These are phyloP conservation scores for Rhodotorula graminis DNA, from an alignment of 768 basidiomycete genomes.

Conservation along the genomic window DNA sequence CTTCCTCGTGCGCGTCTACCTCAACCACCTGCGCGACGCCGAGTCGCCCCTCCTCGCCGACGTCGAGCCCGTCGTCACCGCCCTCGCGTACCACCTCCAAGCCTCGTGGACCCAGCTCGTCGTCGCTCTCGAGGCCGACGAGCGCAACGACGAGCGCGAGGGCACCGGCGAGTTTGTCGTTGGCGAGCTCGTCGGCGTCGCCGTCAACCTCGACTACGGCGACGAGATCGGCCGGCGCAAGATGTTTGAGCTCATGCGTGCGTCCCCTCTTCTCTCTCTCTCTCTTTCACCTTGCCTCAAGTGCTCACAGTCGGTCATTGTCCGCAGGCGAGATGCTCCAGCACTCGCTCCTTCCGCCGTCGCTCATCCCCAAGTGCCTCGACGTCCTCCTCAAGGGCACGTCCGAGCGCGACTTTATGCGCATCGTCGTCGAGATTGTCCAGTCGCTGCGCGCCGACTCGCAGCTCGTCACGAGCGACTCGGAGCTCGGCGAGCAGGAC, in stretches of 20 bases:
- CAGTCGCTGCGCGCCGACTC: conserved; percentile 60
- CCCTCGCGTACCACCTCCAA: conserved; percentile 70
- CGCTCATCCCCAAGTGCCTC: conserved; percentile 66
- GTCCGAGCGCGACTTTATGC: conserved; percentile 77
- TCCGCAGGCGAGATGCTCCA: conserved; percentile 71
- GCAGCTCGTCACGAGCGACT: conserved; percentile 38
- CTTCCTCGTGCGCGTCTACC: conserved; percentile 76
- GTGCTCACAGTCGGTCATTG: not conserved
- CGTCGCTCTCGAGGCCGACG: conserved; percentile 46
- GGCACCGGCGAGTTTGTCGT: conserved; percentile 62
- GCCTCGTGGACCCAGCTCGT: conserved; percentile 63
- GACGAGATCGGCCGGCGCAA: conserved; percentile 86
- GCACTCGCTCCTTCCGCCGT: conserved; percentile 63
- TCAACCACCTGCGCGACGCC: conserved; percentile 60
- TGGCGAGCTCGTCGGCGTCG: conserved; percentile 73
- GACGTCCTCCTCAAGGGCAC: conserved; percentile 71
- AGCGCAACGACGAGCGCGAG: conserved; percentile 51
- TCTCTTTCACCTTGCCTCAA: not conserved
- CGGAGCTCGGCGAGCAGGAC: conserved; percentile 42
- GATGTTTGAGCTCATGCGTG: conserved; percentile 79
- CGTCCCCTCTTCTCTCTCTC: conserved; percentile 46
- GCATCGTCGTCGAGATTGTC: conserved; percentile 80
- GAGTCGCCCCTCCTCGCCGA: conserved; percentile 63
- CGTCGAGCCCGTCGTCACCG: conserved; percentile 75
- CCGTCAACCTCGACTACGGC: conserved; percentile 75